These are phyloP conservation scores for Eudorina sp. DNA, from an alignment of 139 green algal genomes.

Conservation along the genomic window DNA sequence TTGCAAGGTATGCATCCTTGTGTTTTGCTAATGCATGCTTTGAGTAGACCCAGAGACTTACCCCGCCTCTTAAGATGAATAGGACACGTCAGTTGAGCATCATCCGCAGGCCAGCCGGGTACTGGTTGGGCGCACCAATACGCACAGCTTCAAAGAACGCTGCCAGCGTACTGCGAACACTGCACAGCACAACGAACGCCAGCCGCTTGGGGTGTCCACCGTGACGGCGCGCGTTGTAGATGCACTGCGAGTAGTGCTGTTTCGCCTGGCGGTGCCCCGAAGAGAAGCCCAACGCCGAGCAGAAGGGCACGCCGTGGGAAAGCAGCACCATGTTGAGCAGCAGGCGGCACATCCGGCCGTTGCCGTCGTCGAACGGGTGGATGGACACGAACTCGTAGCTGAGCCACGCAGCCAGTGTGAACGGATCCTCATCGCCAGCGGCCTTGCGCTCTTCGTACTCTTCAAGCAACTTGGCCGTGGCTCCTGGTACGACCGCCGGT, in stretches of 20 bases:
- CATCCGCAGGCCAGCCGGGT: background rate
- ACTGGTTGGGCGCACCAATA: background rate
- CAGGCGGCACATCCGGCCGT: background rate
- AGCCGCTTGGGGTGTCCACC: background rate
- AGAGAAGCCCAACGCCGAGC: background rate
- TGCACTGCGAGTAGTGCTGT: background rate
- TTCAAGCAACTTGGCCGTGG: background rate
- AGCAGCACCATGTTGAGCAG: background rate
- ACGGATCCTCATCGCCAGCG: background rate
- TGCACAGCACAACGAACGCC: background rate
- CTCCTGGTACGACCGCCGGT: background rate
- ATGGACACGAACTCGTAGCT: background rate
- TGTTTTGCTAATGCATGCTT: too few species aligned
- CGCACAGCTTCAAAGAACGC: background rate
- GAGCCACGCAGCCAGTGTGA: background rate
- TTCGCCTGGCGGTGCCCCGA: background rate
- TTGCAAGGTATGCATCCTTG: too few species aligned
- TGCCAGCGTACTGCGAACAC: background rate
- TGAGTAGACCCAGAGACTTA: too few species aligned
- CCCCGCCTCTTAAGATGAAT: too few species aligned
- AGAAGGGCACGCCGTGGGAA: background rate
- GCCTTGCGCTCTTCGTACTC: background rate
- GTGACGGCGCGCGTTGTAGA: background rate
- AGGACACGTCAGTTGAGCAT: background rate
- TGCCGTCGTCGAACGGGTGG: slow-evolving; percentile 2